Percentiles rank a stretch among this genome's conserved stretches.
Evolutionary conservation across 2,329 filamentous ascomycete species (phyloP).

Genomic region (Cladosporium sp.): DNA sequence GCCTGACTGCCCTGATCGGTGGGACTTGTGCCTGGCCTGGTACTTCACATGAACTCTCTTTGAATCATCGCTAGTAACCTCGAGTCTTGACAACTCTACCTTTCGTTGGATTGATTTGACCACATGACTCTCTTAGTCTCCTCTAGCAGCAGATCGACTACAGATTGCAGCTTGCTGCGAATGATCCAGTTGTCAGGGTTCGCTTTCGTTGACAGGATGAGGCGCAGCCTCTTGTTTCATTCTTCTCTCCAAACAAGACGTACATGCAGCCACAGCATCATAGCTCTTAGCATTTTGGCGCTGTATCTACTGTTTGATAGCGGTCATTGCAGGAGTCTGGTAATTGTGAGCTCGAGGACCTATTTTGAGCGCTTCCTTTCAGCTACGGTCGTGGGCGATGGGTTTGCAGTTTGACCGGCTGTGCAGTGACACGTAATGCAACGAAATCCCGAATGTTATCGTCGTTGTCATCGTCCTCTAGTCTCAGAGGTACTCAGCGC

Average conservation of each 20-base stretch:
- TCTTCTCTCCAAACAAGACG: neutral
- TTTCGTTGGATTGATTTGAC: too few relatives aligned
- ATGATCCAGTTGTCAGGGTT: too few relatives aligned
- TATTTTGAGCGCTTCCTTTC: neutral
- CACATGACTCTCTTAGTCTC: too few relatives aligned
- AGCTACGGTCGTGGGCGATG: neutral
- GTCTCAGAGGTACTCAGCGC: too few relatives aligned
- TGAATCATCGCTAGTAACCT: too few relatives aligned
- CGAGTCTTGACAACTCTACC: too few relatives aligned
- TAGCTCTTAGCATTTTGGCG: neutral
- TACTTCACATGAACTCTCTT: neutral
- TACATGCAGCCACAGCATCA: slow-evolving; percentile 1
- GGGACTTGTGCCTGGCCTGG: neutral
- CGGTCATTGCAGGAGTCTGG: too few relatives aligned
- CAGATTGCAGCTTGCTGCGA: too few relatives aligned
- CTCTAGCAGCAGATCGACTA: too few relatives aligned
- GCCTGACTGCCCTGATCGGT: slow-evolving; percentile 16
- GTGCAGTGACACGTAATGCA: neutral
- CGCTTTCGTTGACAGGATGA: neutral
- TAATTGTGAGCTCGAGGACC: neutral
- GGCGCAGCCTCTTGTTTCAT: neutral
- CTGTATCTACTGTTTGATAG: too few relatives aligned
- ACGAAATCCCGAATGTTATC: neutral
- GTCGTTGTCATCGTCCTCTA: neutral
- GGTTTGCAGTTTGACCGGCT: neutral